A percentile compares a stretch with the other conserved stretches of the same genome.
Evolutionary conservation across 2,329 filamentous ascomycete species (phyloP).

Genomic region (Neonectria coccinea): DNA sequence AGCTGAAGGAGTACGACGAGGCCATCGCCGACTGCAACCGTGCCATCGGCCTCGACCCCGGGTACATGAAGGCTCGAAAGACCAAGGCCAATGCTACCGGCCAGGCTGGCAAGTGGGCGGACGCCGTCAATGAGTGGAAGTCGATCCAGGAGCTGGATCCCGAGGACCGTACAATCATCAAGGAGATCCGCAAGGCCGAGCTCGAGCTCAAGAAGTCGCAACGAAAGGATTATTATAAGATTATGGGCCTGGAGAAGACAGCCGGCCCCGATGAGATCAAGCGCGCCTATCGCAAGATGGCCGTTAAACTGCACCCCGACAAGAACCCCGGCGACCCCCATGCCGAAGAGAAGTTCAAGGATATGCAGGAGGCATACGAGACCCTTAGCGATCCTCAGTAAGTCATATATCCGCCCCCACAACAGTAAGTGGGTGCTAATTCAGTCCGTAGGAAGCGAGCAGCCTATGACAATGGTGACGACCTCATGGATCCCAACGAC

Average conservation of each 20-base stretch:
- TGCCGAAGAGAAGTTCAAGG: conserved; percentile 95
- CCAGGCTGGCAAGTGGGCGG: conserved; percentile 89
- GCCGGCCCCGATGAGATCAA: conserved; percentile 89
- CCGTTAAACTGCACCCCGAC: conserved; percentile 94
- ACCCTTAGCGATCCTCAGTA: conserved; percentile 93
- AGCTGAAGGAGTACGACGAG: conserved; percentile 84
- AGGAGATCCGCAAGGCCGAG: conserved; percentile 90
- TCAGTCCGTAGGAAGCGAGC: conserved; percentile 76
- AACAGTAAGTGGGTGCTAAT: conserved; percentile 50
- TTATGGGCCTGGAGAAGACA: conserved; percentile 88
- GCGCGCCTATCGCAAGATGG: conserved; percentile 95
- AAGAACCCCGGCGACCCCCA: conserved; percentile 91
- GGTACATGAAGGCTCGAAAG: conserved; percentile 91
- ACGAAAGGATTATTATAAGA: conserved; percentile 99
- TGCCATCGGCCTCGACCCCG: conserved; percentile 84
- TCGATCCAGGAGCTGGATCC: conserved; percentile 85
- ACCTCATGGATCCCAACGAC: conserved; percentile 87
- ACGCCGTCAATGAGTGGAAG: conserved; percentile 90
- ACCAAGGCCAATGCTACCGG: conserved; percentile 93
- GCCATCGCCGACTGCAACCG: conserved; percentile 89
- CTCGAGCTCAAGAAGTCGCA: conserved; percentile 97
- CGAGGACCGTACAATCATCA: conserved; percentile 80
- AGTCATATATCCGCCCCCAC: conserved; percentile 52
- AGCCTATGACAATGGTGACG: conserved; percentile 91
- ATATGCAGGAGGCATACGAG: conserved; percentile 97